Conservation (phyloP, 306 rosid genomes). For the Cicer pinnatifidum region DNA sequence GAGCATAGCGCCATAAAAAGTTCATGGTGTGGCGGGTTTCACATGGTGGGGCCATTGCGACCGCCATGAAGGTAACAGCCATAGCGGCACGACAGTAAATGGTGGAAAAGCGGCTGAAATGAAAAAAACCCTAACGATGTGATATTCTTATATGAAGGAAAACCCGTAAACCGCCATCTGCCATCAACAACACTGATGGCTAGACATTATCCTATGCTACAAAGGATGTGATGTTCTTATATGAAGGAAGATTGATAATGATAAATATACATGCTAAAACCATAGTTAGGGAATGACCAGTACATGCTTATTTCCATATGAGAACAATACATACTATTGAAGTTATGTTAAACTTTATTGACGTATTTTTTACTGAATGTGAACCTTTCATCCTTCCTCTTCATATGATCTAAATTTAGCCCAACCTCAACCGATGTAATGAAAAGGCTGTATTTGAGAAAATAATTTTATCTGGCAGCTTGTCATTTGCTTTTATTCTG, state of each 20-base stretch:
- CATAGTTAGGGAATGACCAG: not conserved
- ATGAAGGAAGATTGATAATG: slow-evolving; percentile 9
- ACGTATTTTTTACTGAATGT: slow-evolving; percentile 24
- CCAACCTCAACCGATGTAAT: slow-evolving; percentile 13
- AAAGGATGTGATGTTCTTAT: slow-evolving; percentile 20
- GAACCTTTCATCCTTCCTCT: slow-evolving; percentile 18
- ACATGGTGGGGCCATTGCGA: too few relatives aligned
- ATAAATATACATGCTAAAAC: slow-evolving; percentile 31
- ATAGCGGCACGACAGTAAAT: too few relatives aligned
- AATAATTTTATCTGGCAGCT: slow-evolving; percentile 27
- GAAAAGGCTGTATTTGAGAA: slow-evolving; percentile 34
- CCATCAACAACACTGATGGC: not conserved
- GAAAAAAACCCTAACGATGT: too few relatives aligned
- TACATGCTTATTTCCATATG: too few relatives aligned
- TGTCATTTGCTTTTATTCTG: slow-evolving; percentile 25
- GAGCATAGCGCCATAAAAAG: too few relatives aligned
- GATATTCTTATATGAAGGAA: too few relatives aligned
- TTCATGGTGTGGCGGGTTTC: too few relatives aligned
- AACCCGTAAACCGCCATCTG: too few relatives aligned
- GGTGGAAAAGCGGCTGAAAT: too few relatives aligned
- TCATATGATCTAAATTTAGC: slow-evolving; percentile 6
- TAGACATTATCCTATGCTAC: slow-evolving; percentile 29
- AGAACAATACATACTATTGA: not conserved
- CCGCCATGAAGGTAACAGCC: too few relatives aligned
- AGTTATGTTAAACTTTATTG: slow-evolving; percentile 6